Conservation (phyloP, 805 yeast species). For the Wickerhamiella kurtzmanii region DNA sequence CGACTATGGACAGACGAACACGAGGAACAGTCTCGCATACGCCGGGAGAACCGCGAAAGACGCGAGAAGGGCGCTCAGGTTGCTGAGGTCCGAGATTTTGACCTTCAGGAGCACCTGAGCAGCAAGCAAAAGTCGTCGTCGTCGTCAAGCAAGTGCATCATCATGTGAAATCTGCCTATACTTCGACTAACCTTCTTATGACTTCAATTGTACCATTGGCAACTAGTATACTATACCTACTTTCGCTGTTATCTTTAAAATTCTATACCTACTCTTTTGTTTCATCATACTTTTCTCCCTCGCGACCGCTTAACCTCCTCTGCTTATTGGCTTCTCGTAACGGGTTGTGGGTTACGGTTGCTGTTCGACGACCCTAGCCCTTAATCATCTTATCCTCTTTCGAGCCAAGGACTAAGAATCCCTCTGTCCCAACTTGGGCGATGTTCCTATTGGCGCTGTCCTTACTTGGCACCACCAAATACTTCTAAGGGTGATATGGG, state of each 20-base stretch:
- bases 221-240: background rate
- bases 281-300: too few species aligned
- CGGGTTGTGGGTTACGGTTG: too few species aligned
- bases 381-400: background rate
- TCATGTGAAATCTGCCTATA: too few species aligned
- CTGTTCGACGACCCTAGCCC: background rate
- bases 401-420: background rate
- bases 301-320: background rate
- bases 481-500: too few species aligned
- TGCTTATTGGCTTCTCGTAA: too few species aligned
- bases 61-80: conserved; percentile 11
- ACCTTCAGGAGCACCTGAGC: conserved; percentile 10
- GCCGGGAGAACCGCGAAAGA: conserved; percentile 16
- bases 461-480: too few species aligned
- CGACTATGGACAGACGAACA: conserved; percentile 17
- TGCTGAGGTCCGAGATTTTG: conserved; percentile 16
- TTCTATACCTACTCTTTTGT: background rate
- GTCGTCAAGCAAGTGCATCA: conserved; percentile 7
- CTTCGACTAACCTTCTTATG: too few species aligned
- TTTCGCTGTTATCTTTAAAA: background rate
- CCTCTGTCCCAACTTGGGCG: background rate
- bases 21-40: conserved; percentile 8
- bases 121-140: conserved; percentile 2
- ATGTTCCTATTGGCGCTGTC: too few species aligned
- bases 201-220: background rate